phyloP scores from a whole-genome alignment of 306 rosid species.

The Lagenaria siceraria region DNA sequence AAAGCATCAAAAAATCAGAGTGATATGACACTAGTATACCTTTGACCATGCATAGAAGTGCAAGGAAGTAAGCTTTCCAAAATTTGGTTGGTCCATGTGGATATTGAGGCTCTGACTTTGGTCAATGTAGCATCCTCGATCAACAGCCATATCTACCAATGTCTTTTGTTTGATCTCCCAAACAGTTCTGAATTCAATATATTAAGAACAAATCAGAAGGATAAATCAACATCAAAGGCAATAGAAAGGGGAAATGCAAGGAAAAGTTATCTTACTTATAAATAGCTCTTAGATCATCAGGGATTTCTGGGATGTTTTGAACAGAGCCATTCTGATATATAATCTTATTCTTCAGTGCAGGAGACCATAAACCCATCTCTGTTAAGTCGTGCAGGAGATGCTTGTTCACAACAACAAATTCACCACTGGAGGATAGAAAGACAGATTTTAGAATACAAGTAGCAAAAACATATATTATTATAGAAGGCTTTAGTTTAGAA shows the following conservation, averaged over 20 bases:
- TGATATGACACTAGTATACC: slow-evolving; percentile 21
- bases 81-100: slow-evolving; percentile 86
- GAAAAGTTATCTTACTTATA: slow-evolving; percentile 43
- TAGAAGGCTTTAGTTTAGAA: neutral
- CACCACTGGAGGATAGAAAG: slow-evolving; percentile 44
- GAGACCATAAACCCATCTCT: slow-evolving; percentile 90
- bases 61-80: slow-evolving; percentile 77
- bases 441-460: slow-evolving; percentile 13
- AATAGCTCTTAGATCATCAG: slow-evolving; percentile 50
- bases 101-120: slow-evolving; percentile 90
- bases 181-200: slow-evolving; percentile 49
- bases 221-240: neutral
- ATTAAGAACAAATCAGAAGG: slow-evolving; percentile 16
- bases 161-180: slow-evolving; percentile 96
- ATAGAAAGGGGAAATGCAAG: neutral
- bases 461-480: neutral
- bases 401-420: slow-evolving; percentile 88
- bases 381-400: slow-evolving; percentile 74
- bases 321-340: slow-evolving; percentile 67
- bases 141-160: slow-evolving; percentile 83
- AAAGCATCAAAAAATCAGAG: neutral
- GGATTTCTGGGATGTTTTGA: slow-evolving; percentile 50
- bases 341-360: slow-evolving; percentile 57
- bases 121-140: slow-evolving; percentile 79
- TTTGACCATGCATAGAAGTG: slow-evolving; percentile 89